Percentiles rank a stretch among this genome's conserved stretches.
phyloP scores from a whole-genome alignment of 2,329 filamentous ascomycete genomes.

The Sporothrix globosa region DNA sequence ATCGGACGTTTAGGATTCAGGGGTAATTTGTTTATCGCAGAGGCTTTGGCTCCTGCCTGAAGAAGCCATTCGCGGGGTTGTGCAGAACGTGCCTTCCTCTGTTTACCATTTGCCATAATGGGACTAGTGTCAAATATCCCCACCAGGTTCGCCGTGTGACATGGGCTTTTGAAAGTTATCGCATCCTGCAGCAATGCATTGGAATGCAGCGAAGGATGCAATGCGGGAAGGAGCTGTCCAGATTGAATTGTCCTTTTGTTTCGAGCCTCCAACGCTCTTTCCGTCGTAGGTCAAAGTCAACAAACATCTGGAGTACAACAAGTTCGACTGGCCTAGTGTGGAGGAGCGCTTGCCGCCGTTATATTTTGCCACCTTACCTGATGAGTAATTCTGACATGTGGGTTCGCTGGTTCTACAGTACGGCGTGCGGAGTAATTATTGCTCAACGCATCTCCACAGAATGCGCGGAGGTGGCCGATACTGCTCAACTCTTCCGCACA shows the following conservation, averaged over 20 bases:
- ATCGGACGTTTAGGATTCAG: background rate
- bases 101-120: constrained; percentile 33
- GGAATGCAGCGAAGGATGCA: constrained; percentile 9
- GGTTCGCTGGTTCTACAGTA: background rate
- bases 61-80: constrained; percentile 31
- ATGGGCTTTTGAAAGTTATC: too few relatives aligned
- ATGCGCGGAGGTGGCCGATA: constrained; percentile 27
- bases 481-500: constrained; percentile 2
- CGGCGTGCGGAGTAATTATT: background rate
- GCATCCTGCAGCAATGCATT: background rate
- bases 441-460: background rate
- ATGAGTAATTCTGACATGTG: constrained; percentile 30
- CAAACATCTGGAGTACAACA: background rate
- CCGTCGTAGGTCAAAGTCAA: background rate
- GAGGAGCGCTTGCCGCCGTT: background rate
- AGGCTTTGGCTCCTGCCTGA: background rate
- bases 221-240: background rate
- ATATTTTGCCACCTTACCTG: constrained; percentile 16
- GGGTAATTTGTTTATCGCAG: background rate
- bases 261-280: background rate
- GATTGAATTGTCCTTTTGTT: background rate
- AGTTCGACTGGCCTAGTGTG: background rate
- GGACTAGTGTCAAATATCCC: constrained; percentile 18
- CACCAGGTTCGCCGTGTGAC: constrained; percentile 17
- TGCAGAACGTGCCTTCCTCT: constrained; percentile 27